phyloP scores from a whole-genome alignment of 2,329 filamentous ascomycete species.

The Aspergillus viridinutans region DNA sequence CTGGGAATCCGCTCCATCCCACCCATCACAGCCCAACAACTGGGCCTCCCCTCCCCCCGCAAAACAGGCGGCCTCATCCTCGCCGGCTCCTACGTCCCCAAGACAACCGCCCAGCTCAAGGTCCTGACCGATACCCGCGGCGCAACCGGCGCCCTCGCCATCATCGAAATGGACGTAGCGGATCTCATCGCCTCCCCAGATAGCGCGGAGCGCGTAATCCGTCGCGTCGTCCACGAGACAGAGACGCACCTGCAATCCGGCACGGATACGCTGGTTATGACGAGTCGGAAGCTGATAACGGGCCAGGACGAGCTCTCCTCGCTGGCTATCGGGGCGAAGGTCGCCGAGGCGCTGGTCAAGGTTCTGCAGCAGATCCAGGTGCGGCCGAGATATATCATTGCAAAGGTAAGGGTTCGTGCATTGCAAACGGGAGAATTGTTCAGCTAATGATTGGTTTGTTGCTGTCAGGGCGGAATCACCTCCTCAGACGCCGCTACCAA shows the following conservation, averaged over 20 bases:
- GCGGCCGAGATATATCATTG: constrained; percentile 54
- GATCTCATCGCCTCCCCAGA: constrained; percentile 42
- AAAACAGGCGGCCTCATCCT: constrained; percentile 50
- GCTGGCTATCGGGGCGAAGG: constrained; percentile 51
- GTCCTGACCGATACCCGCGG: constrained; percentile 39
- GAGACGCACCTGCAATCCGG: constrained; percentile 42
- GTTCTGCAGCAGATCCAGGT: constrained; percentile 47
- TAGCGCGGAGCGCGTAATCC: constrained; percentile 16
- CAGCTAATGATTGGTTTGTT: background rate
- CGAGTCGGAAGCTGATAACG: constrained; percentile 50
- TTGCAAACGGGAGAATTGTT: constrained; percentile 43
- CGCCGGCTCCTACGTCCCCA: constrained; percentile 56
- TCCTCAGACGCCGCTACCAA: constrained; percentile 57
- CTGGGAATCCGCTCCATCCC: constrained; percentile 51
- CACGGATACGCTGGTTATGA: constrained; percentile 57
- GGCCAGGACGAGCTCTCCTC: constrained; percentile 49
- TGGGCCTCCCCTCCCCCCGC: constrained; percentile 33
- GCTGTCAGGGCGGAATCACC: constrained; percentile 53
- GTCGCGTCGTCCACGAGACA: constrained; percentile 30
- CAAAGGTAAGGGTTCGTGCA: constrained; percentile 40
- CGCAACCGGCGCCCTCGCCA: constrained; percentile 34
- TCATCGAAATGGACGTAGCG: constrained; percentile 48
- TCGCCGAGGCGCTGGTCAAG: constrained; percentile 50
- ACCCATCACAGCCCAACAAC: constrained; percentile 46
- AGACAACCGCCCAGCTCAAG: constrained; percentile 54